Conservation (phyloP, 192 early-diverging fungal species). For the Linderina pennispora region DNA sequence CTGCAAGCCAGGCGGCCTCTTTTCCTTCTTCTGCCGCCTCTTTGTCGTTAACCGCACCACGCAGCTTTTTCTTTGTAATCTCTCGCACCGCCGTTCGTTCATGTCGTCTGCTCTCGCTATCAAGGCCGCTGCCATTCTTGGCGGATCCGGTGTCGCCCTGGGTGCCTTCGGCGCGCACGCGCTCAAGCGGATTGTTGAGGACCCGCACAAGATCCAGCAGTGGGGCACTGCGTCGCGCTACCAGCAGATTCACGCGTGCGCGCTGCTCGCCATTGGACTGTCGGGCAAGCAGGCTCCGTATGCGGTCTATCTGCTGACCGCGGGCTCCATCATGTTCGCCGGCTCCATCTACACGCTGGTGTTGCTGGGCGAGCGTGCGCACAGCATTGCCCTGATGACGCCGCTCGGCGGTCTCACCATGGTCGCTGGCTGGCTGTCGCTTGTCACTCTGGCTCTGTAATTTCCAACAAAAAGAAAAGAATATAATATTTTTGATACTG, state of each 20-base stretch:
- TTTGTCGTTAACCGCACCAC: no score
- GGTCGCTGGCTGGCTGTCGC: constrained; percentile 38
- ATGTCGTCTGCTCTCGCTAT: constrained; percentile 32
- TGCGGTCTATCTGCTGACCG: constrained; percentile 38
- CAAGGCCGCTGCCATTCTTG: constrained; percentile 34
- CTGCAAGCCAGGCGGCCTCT: no score
- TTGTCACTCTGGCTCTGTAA: constrained; percentile 25
- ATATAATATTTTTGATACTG: not conserved
- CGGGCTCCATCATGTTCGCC: constrained; percentile 45
- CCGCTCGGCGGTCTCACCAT: constrained; percentile 39
- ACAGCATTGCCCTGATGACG: constrained; percentile 29
- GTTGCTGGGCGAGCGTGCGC: constrained; percentile 25
- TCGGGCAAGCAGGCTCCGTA: constrained; percentile 16
- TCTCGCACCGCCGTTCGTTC: no score
- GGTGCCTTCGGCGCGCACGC: constrained; percentile 55
- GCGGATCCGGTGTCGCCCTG: constrained; percentile 47
- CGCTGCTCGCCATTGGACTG: constrained; percentile 35
- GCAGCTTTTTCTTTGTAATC: no score
- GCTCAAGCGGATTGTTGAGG: constrained; percentile 28
- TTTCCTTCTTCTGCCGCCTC: no score
- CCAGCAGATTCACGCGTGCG: constrained; percentile 48
- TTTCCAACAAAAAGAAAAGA: not conserved
- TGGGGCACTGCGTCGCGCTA: constrained; percentile 47
- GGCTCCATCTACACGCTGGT: constrained; percentile 50
- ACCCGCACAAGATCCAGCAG: constrained; percentile 26